A percentile compares a stretch with the other conserved stretches of the same genome.
These are phyloP conservation scores for Aspergillus funiculosus DNA, from an alignment of 495 filamentous ascomycete species.

Conservation along the genomic window DNA sequence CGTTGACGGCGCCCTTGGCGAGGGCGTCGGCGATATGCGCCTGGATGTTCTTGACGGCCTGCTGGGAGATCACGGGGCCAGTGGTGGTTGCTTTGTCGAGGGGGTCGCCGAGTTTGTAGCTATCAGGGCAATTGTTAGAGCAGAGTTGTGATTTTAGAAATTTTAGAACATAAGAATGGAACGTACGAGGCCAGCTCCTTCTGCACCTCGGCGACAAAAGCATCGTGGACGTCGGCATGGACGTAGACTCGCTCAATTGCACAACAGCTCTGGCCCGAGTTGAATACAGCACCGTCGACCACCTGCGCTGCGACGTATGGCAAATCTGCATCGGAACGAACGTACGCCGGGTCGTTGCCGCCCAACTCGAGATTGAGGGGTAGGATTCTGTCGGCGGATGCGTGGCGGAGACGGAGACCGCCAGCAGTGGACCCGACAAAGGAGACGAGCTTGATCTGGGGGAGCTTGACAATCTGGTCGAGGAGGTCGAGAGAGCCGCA, in stretches of 20 bases:
- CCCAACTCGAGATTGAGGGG: conserved; percentile 86
- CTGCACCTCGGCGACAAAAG: conserved; percentile 69
- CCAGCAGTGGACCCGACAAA: conserved; percentile 91
- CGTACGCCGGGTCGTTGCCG: conserved; percentile 90
- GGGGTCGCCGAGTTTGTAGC: conserved; percentile 86
- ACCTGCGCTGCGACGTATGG: conserved; percentile 88
- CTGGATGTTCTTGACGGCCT: conserved; percentile 63
- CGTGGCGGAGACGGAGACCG: conserved; percentile 74
- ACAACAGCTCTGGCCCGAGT: conserved; percentile 96
- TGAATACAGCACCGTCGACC: conserved; percentile 92
- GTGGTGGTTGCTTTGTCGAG: conserved; percentile 70
- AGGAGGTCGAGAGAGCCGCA: conserved; percentile 67
- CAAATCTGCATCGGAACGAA: conserved; percentile 78
- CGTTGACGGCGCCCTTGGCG: conserved; percentile 72
- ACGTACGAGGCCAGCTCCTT: conserved; percentile 57
- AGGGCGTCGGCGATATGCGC: conserved; percentile 80
- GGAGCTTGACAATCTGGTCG: conserved; percentile 67
- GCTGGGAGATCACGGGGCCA: conserved; percentile 80
- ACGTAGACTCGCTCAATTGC: conserved; percentile 90
- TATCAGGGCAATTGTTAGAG: conserved; percentile 23
- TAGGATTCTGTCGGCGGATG: conserved; percentile 71
- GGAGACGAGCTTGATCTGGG: conserved; percentile 69
- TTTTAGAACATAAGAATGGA: background rate
- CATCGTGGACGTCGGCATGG: conserved; percentile 73
- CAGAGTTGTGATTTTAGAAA: too few species aligned